These are phyloP conservation scores for Sphaceloma murrayae DNA, from an alignment of 2,329 filamentous ascomycete species.

Conservation along the genomic window DNA sequence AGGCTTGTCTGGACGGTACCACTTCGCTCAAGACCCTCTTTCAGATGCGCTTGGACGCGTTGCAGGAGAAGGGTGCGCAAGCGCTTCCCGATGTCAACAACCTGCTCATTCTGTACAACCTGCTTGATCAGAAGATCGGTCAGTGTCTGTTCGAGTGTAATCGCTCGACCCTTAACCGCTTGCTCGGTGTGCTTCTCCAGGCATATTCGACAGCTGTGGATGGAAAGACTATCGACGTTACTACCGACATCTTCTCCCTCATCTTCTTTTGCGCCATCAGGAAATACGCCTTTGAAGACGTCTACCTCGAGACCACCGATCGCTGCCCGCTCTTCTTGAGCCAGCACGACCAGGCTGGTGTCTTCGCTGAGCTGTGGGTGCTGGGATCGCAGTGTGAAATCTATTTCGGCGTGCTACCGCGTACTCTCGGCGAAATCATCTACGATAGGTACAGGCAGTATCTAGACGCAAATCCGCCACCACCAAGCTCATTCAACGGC, in stretches of 20 bases:
- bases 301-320: constrained; percentile 54
- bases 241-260: constrained; percentile 46
- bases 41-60: constrained; percentile 14
- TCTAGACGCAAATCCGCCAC: constrained; percentile 17
- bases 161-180: constrained; percentile 18
- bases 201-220: constrained; percentile 16
- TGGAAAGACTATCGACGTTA: constrained; percentile 18
- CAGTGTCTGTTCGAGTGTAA: constrained; percentile 30
- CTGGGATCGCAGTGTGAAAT: constrained; percentile 54
- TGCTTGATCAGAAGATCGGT: constrained; percentile 17
- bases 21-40: constrained; percentile 12
- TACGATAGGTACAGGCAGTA: constrained; percentile 18
- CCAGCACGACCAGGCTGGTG: constrained; percentile 53
- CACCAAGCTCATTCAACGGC: constrained; percentile 20
- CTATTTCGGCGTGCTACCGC: constrained; percentile 46
- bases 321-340: constrained; percentile 52
- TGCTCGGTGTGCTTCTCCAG: constrained; percentile 16
- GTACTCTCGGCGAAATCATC: constrained; percentile 19
- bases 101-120: constrained; percentile 16
- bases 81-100: constrained; percentile 17
- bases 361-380: constrained; percentile 55
- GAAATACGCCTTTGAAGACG: constrained; percentile 50
- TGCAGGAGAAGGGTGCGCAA: constrained; percentile 16
- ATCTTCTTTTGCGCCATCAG: constrained; percentile 49
- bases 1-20: constrained; percentile 18